Conservation (phyloP, 768 basidiomycete species). For the Tulasnella sp. region DNA sequence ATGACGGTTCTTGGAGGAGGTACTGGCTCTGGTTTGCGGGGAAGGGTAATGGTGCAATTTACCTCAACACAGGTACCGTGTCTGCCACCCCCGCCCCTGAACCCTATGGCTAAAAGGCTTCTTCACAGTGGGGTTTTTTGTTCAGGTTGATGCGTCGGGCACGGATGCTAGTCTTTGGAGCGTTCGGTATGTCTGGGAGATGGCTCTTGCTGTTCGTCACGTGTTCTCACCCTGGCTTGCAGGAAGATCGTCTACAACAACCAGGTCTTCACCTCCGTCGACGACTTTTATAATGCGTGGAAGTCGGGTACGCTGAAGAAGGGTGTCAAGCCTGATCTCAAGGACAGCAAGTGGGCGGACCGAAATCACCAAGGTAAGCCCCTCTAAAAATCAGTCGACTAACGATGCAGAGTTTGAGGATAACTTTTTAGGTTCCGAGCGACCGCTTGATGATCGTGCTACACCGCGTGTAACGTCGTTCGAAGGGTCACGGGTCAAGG, state of each 20-base stretch:
- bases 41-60: neutral
- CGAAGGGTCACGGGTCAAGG: neutral
- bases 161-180: neutral
- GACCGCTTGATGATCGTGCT: neutral
- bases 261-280: neutral
- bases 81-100: neutral
- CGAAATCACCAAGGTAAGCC: neutral
- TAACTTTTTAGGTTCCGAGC: neutral
- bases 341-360: neutral
- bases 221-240: too few relatives aligned
- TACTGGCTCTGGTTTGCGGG: neutral
- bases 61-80: neutral
- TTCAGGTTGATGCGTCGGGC: neutral
- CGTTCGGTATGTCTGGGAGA: neutral
- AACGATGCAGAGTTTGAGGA: too few relatives aligned
- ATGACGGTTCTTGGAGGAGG: neutral
- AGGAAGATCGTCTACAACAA: constrained; percentile 5
- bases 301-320: neutral
- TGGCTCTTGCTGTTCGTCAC: neutral
- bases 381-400: neutral
- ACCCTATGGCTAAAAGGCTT: too few relatives aligned
- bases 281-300: neutral
- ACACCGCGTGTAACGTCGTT: neutral
- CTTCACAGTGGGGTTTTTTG: neutral
- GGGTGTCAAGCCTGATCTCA: neutral